Percentiles rank a stretch among this genome's conserved stretches.
phyloP scores from a whole-genome alignment of 495 filamentous ascomycete genomes.

The Talaromyces wortmannii region DNA sequence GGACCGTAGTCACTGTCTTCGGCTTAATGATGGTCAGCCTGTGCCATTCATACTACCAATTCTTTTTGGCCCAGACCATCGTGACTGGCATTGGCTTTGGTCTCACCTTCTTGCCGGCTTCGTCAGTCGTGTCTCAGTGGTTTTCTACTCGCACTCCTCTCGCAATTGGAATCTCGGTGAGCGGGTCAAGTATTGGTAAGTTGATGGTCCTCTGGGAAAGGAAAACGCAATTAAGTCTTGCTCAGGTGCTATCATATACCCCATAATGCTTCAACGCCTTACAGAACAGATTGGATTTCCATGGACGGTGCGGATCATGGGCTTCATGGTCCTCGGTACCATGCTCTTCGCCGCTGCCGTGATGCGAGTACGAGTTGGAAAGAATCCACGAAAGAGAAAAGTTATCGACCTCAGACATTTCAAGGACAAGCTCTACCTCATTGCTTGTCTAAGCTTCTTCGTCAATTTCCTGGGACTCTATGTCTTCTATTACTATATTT shows the following conservation, averaged over 20 bases:
- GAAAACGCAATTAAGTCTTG: background rate
- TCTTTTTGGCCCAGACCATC: slow-evolving; percentile 80
- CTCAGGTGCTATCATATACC: slow-evolving; percentile 49
- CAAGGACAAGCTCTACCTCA: slow-evolving; percentile 39
- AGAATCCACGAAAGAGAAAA: slow-evolving; percentile 13
- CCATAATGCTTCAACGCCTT: slow-evolving; percentile 21
- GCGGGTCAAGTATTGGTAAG: slow-evolving; percentile 23
- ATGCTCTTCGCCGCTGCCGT: slow-evolving; percentile 51
- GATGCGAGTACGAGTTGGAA: slow-evolving; percentile 51
- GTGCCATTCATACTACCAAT: slow-evolving; percentile 59
- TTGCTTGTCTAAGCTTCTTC: slow-evolving; percentile 34
- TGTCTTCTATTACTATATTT: slow-evolving; percentile 16
- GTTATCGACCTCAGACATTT: slow-evolving; percentile 35
- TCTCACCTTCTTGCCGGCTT: slow-evolving; percentile 59
- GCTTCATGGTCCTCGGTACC: slow-evolving; percentile 25
- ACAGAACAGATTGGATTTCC: slow-evolving; percentile 19
- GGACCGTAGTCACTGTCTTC: slow-evolving; percentile 51
- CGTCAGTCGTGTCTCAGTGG: slow-evolving; percentile 3
- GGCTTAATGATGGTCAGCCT: slow-evolving; percentile 68
- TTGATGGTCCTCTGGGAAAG: slow-evolving; percentile 33
- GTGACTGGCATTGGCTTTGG: slow-evolving; percentile 68
- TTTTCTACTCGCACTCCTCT: slow-evolving; percentile 3
- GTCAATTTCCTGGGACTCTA: slow-evolving; percentile 18
- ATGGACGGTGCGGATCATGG: slow-evolving; percentile 23
- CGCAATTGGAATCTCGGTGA: slow-evolving; percentile 29